These are phyloP conservation scores for Aeschynomene evenia DNA, from an alignment of 306 rosid species.

Conservation along the genomic window DNA sequence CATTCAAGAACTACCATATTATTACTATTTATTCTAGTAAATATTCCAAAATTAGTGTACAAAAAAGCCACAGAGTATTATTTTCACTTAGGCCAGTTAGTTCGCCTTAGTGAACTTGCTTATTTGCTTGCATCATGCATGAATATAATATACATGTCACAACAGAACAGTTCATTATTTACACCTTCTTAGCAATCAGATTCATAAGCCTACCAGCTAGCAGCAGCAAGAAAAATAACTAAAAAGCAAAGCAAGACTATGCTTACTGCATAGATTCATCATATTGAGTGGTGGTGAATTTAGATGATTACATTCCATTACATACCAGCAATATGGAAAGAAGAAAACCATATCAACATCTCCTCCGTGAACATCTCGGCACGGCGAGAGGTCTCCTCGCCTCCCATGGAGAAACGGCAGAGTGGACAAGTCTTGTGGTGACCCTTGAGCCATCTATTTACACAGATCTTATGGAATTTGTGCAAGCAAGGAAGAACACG, in stretches of 20 bases:
- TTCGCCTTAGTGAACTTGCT: not conserved
- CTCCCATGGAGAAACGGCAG: conserved; percentile 68
- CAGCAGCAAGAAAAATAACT: conserved; percentile 19
- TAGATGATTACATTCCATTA: conserved; percentile 57
- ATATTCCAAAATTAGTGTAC: not conserved
- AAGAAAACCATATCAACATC: conserved; percentile 85
- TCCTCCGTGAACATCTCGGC: conserved; percentile 70
- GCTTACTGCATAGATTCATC: not conserved
- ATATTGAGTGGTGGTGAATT: no score
- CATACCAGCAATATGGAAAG: conserved; percentile 84
- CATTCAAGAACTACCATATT: not conserved
- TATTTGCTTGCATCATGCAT: not conserved
- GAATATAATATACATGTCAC: not conserved
- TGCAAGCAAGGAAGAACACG: conserved; percentile 77
- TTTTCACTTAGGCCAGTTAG: not conserved
- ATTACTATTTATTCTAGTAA: not conserved
- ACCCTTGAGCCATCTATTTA: conserved; percentile 76
- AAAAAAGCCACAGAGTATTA: not conserved
- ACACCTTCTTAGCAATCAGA: not conserved
- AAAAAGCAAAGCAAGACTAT: not conserved
- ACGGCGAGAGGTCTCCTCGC: conserved; percentile 38
- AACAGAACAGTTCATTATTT: not conserved
- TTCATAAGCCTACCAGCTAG: conserved; percentile 7
- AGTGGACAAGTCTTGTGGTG: conserved; percentile 71
- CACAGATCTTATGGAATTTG: conserved; percentile 73